Conservation (phyloP, 257 asterid genomes). For the Nicotiana paniculata region DNA sequence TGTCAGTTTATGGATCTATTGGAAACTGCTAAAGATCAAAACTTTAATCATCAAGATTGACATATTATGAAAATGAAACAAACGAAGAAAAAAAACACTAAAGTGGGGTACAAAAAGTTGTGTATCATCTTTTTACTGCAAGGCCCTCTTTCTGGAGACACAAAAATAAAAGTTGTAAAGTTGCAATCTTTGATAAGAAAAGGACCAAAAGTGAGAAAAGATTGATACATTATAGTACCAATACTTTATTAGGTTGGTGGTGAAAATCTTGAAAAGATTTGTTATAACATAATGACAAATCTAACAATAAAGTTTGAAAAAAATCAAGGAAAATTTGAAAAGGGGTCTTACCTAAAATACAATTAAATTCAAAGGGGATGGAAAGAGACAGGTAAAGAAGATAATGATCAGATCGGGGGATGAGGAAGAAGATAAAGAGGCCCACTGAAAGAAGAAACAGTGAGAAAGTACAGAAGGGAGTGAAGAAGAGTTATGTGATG, state of each 20-base stretch:
- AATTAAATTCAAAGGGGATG: not conserved
- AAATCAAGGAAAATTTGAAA: not conserved
- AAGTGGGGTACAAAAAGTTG: slow-evolving; percentile 32
- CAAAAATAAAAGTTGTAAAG: slow-evolving; percentile 29
- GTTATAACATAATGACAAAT: not conserved
- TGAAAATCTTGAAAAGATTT: not conserved
- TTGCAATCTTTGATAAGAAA: slow-evolving; percentile 30
- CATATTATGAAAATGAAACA: slow-evolving; percentile 6
- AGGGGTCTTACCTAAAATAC: slow-evolving; percentile 7
- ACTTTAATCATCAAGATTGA: slow-evolving; percentile 36
- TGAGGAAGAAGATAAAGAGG: slow-evolving; percentile 13
- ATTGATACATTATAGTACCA: not conserved
- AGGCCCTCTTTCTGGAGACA: slow-evolving; percentile 9
- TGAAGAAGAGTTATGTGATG: slow-evolving; percentile 24
- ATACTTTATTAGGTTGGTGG: slow-evolving; percentile 7
- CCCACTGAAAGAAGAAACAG: slow-evolving; percentile 15
- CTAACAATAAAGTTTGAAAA: not conserved
- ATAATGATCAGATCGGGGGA: slow-evolving; percentile 2
- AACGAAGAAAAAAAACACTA: slow-evolving; percentile 1
- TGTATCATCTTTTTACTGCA: slow-evolving; percentile 24
- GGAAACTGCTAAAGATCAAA: slow-evolving; percentile 29
- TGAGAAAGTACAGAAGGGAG: slow-evolving; percentile 13
- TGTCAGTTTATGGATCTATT: slow-evolving; percentile 29
- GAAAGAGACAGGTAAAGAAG: slow-evolving; percentile 5
- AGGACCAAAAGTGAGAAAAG: not conserved